Base-by-base conservation (phyloP, 2,329 filamentous ascomycete genomes). In the Cladobotryum protrusum region DNA sequence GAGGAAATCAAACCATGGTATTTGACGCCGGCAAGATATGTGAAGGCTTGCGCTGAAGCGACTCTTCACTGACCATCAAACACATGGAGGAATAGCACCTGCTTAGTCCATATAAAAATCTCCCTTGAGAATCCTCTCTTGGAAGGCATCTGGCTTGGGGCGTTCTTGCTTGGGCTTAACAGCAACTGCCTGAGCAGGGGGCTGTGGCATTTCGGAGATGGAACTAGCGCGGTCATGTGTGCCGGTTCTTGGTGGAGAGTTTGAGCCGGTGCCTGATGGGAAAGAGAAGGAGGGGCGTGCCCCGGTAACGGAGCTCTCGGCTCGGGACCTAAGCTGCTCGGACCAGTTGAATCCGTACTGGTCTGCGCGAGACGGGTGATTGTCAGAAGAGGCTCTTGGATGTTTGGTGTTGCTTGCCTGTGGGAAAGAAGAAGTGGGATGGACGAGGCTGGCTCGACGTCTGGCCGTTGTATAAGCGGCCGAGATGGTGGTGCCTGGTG, bases 51-150 rank as follows among this genome's bases (percentile, higher is more conserved):
- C 24, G 24, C 24, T 4, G 24, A 6, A 29, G 24, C 24, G 24
- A 8, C 24, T 29, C 24, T 29, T 29, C 24, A 9, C 24, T 29
- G 11, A 9, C 24, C 24, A 29, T 29, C 24, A 29, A 29, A 8
- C 11, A 29, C 6, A 29, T 29, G 24, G 24, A 29, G 24, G 24
- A 29, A 29, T 29, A 9, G 6, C 24, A 29, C 24, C 6, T 29
- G 24, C 14, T 24, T 76, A 96, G 64, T 96, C 91, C 90, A 97
- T 96, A 74, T 93, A 93, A 63, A 99, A 97, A 64, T 99, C 93
- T 42, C 92, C 93, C 73, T 96, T 93, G 58, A 99, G 78, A 61
- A 99, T 97, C 58, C 95, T 83, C 77, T 99, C 93, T 70, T 96
- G 91, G 73, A 96, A 93, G 55, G 86, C 86, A 72, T 99, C 93